Base-by-base conservation (phyloP, 495 filamentous ascomycete genomes). In the Annulohypoxylon maeteangense region DNA sequence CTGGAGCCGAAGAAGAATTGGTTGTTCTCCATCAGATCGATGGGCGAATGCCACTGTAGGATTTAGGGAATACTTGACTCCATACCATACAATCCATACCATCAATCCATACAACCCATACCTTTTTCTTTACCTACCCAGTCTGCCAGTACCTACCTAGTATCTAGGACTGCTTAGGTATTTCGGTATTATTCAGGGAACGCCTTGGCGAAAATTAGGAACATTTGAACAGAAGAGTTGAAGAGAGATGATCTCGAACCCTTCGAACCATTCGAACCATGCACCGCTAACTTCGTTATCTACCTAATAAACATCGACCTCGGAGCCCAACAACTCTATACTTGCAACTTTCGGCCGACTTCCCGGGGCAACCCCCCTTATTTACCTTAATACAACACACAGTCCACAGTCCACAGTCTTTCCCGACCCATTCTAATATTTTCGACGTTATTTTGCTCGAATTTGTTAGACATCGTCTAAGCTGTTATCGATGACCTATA, bases 251-350 rank as follows among this genome's bases (percentile, higher is more conserved):
- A 63, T 63, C 55, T 72, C 60, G 60, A 64, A 14, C 20, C 47
- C 11, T 44, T 44, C 36, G 36, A 40, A 20, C 29, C 69, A 67
- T 58, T 72, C 47, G 47, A 64, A 20, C 29, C 69, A 67, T 34
- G 58, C 59, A 67, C 63, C 59, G 64, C 69, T 72, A 72, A 72
- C 70, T 65, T 68, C 70, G 48, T 22, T 59, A 38, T 65, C 60
- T 68, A 65, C 65, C 70, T 56, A 61, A 62, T 73, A 65, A 68
- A 65, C 70, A 66, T 44, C 65, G 54, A 65, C 48, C 56, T 48
- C 70, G 70, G 65, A 69, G 70, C 65, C 70, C 62, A 73, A 73
- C 65, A 73, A 73, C 70, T 73, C 66, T 73, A 73, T 73, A 73
- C 70, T 73, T 66, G 65, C 65, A 69, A 61, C 57, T 58, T 63